phyloP scores from a whole-genome alignment of 1,284 basidiomycete genomes.

The Golubevia pallescens region DNA sequence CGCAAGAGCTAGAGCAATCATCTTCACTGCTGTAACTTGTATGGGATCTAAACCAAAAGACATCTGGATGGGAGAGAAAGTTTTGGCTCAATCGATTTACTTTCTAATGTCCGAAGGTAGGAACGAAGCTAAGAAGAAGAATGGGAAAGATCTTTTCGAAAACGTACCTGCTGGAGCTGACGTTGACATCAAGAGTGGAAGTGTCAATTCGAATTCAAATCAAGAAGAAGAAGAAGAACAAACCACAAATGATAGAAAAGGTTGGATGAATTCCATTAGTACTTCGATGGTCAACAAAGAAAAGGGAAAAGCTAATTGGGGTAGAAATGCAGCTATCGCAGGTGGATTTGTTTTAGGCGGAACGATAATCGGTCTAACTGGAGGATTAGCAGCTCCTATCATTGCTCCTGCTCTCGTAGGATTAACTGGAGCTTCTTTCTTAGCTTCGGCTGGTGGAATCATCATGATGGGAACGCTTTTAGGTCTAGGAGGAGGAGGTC shows the following conservation, averaged over 20 bases:
- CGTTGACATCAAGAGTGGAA: not conserved
- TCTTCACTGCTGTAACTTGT: slow-evolving; percentile 39
- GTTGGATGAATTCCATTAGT: slow-evolving; percentile 47
- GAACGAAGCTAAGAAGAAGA: slow-evolving; percentile 21
- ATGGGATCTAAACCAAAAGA: slow-evolving; percentile 34
- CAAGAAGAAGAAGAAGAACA: slow-evolving; percentile 20
- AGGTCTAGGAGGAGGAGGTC: slow-evolving; percentile 46
- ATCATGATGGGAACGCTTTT: slow-evolving; percentile 52
- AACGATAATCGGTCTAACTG: slow-evolving; percentile 42
- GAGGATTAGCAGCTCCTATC: slow-evolving; percentile 48
- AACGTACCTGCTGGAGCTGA: slow-evolving; percentile 10
- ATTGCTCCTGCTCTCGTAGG: slow-evolving; percentile 47
- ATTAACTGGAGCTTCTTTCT: slow-evolving; percentile 41
- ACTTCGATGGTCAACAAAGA: slow-evolving; percentile 32
- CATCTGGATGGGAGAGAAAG: slow-evolving; percentile 46
- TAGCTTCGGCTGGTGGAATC: slow-evolving; percentile 47
- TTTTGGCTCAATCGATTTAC: slow-evolving; percentile 36
- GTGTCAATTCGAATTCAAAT: slow-evolving; percentile 17
- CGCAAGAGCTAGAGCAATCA: slow-evolving; percentile 41
- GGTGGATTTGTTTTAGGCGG: slow-evolving; percentile 19
- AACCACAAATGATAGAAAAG: slow-evolving; percentile 20
- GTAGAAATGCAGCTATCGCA: not conserved
- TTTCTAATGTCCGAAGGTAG: slow-evolving; percentile 47
- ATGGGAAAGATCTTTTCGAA: slow-evolving; percentile 34
- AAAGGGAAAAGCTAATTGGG: slow-evolving; percentile 20